Conservation (phyloP, 2,329 filamentous ascomycete species). For the Saccharata proteae region DNA sequence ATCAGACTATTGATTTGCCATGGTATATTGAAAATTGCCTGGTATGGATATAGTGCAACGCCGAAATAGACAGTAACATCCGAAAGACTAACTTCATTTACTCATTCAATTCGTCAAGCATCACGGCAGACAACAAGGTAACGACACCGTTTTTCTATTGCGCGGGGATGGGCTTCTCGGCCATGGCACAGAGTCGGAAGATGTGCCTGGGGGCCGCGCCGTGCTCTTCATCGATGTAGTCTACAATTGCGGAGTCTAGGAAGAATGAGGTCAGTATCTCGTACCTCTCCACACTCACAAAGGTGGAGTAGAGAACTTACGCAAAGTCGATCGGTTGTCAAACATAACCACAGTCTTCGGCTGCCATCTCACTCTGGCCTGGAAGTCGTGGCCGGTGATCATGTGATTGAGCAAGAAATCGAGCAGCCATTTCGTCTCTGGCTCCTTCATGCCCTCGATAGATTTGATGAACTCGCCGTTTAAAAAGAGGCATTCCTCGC, state of each 20-base stretch:
- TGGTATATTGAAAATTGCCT: too few relatives aligned
- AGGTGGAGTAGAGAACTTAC: constrained; percentile 22
- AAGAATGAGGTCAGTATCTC: not conserved
- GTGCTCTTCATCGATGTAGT: constrained; percentile 35
- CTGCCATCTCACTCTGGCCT: constrained; percentile 35
- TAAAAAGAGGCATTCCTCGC: constrained; percentile 36
- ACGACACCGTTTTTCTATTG: too few relatives aligned
- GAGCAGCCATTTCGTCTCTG: constrained; percentile 32
- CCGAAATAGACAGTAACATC: too few relatives aligned
- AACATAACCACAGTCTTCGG: constrained; percentile 7
- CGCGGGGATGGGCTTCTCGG: constrained; percentile 36
- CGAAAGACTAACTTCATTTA: too few relatives aligned
- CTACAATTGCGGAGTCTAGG: constrained; percentile 39
- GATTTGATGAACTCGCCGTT: constrained; percentile 38
- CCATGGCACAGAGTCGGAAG: constrained; percentile 38
- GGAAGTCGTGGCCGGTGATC: constrained; percentile 35
- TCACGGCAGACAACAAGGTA: too few relatives aligned
- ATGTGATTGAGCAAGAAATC: constrained; percentile 39
- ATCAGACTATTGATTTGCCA: too few relatives aligned
- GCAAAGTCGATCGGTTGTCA: constrained; percentile 22
- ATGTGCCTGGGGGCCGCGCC: constrained; percentile 36
- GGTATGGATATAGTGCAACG: too few relatives aligned
- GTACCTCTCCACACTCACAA: not conserved
- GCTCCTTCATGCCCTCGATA: constrained; percentile 36
- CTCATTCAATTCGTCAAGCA: too few relatives aligned